A percentile compares a stretch with the other conserved stretches of the same genome.
Conservation (phyloP, 2,329 filamentous ascomycete species). For the Incumbomyces delicatus region DNA sequence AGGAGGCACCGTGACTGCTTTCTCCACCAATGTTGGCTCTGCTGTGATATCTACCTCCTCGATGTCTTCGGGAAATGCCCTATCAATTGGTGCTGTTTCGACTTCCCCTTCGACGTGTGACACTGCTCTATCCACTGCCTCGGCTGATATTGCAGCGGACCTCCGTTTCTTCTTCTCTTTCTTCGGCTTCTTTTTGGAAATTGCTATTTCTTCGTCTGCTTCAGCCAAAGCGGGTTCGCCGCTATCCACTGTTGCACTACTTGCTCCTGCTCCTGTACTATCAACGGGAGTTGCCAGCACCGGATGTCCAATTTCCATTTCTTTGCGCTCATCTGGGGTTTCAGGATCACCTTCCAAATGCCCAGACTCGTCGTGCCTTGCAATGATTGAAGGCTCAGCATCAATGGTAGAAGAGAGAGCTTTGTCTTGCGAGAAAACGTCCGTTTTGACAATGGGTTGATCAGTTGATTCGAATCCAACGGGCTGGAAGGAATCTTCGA, state of each 20-base stretch:
- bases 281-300: no score
- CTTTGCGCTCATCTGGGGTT: no score
- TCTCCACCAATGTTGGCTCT: neutral
- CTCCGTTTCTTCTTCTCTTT: conserved; percentile 25
- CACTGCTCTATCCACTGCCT: neutral
- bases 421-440: no score
- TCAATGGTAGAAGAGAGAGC: no score
- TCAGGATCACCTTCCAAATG: no score
- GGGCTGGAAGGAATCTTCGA: neutral
- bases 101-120: neutral
- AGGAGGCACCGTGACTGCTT: neutral
- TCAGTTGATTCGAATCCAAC: no score
- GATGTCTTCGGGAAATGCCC: neutral
- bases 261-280: no score
- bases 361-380: no score
- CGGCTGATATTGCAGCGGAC: neutral
- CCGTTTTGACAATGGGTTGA: no score
- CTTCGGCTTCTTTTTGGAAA: conserved; percentile 15
- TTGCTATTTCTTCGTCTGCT: conserved; percentile 2
- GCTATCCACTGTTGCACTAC: no score
- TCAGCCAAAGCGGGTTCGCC: neutral
- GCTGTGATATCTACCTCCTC: neutral
- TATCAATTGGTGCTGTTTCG: neutral
- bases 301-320: neutral
- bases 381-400: no score